Evolutionary conservation across 2,329 filamentous ascomycete genomes (phyloP).

Genomic region (Fusarium robinianum): DNA sequence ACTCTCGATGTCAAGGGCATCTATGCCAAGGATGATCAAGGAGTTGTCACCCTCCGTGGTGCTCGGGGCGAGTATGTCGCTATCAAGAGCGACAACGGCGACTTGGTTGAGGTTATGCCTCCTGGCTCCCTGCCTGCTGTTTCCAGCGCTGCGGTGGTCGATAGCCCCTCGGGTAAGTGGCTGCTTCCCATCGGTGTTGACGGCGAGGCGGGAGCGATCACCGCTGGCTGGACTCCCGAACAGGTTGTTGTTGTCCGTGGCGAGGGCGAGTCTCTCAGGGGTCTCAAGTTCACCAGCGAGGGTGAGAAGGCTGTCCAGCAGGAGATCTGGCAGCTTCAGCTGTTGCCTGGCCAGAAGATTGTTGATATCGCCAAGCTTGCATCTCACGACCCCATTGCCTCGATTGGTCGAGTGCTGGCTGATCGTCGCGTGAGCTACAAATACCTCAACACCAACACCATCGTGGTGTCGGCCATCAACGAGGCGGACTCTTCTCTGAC

Average conservation of each 20-base stretch:
- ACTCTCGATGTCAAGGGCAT: slow-evolving; percentile 72
- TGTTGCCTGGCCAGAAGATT: slow-evolving; percentile 69
- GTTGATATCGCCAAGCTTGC: slow-evolving; percentile 69
- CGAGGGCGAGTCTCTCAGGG: slow-evolving; percentile 55
- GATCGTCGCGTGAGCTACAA: slow-evolving; percentile 96
- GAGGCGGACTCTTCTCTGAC: slow-evolving; percentile 63
- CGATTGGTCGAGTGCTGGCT: slow-evolving; percentile 90
- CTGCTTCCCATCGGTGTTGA: slow-evolving; percentile 57
- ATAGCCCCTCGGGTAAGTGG: slow-evolving; percentile 56
- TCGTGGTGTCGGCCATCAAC: slow-evolving; percentile 73
- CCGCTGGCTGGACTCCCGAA: slow-evolving; percentile 52
- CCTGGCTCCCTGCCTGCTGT: slow-evolving; percentile 39
- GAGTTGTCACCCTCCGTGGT: slow-evolving; percentile 62
- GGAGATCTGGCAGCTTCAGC: slow-evolving; percentile 73
- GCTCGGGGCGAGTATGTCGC: slow-evolving; percentile 65
- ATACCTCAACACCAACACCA: slow-evolving; percentile 86
- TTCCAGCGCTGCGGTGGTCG: slow-evolving; percentile 55
- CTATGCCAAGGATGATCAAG: slow-evolving; percentile 62
- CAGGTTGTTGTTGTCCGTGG: slow-evolving; percentile 60
- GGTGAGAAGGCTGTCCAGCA: slow-evolving; percentile 50
- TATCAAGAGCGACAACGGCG: slow-evolving; percentile 59
- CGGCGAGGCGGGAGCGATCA: slow-evolving; percentile 54
- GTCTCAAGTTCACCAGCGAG: slow-evolving; percentile 55
- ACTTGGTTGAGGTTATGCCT: slow-evolving; percentile 50
- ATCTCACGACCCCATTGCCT: slow-evolving; percentile 83